Base-by-base conservation (phyloP, 495 filamentous ascomycete species). In the Ascobolus immersus region DNA sequence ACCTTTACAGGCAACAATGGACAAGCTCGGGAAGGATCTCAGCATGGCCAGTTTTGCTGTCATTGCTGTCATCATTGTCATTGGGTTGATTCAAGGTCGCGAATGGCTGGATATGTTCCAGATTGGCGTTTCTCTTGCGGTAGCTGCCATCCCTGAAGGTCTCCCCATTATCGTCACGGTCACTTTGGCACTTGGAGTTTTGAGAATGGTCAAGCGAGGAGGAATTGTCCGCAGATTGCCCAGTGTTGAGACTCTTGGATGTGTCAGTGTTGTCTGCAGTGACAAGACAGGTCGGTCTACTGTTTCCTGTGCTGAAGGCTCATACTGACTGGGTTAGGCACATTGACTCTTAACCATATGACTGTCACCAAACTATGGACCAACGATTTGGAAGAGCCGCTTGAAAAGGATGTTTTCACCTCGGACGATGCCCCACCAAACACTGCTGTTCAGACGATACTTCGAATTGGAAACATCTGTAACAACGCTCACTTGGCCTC, bases 151-250 rank as follows among this genome's bases (percentile, higher is more conserved):
- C 48, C 86, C 86, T 0, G 86, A 96, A 58, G 86, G 86, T 8
- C 62, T 96, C 12, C 89, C 86, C 5, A 94, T 94, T 44, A 94
- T 94, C 47, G 89, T 99, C 17, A 94, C 86, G 0, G 86, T 94
- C 15, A 94, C 89, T 0, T 61, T 99, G 26, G 86, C 86, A 18
- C 55, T 99, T 12, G 89, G 86, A 1, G 89, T 94, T 15, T 65
- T 93, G 41, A 69, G 84, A 17, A 99, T 99, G 86, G 80, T 84
- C 25, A 77, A 71, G 40, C 62, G 80, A 40, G 74, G 84, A 30
- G 86, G 86, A 4, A 94, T 94, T 49, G 86, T 99, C 43, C 71
- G 86, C 39, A 74, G 73, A 49, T 72, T 99, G 44, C 86, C 86
- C 10, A 92, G 81, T 50, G 86, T 99, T 3, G 86, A 99, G 44